Conservation (phyloP, 2,329 filamentous ascomycete genomes). For the Fusarium drepaniforme region DNA sequence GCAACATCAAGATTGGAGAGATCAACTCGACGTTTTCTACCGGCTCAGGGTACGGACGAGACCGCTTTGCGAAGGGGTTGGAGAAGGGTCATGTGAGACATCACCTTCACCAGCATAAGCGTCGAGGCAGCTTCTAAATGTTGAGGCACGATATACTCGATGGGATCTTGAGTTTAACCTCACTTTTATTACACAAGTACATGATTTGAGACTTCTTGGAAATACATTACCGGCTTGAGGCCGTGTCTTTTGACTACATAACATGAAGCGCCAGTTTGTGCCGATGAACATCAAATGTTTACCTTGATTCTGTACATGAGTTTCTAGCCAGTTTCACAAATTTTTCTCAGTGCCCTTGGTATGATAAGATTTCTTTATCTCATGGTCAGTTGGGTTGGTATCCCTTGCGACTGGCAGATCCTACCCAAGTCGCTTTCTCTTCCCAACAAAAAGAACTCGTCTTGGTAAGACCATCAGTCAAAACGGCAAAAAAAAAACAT, state of each 20-base stretch:
- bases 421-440: background rate
- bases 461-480: fast-evolving
- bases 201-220: background rate
- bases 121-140: background rate
- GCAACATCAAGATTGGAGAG: slow-evolving; percentile 71
- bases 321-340: background rate
- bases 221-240: background rate
- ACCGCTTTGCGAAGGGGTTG: background rate
- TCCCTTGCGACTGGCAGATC: background rate
- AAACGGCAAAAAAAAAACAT: background rate
- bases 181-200: background rate
- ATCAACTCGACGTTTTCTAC: slow-evolving; percentile 60
- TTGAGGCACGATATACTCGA: background rate
- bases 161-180: background rate
- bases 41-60: background rate
- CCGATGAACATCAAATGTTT: no score
- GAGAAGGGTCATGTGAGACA: slow-evolving; percentile 8
- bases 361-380: background rate
- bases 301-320: background rate
- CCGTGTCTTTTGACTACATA: background rate
- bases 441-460: background rate
- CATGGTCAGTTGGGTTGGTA: background rate
- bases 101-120: slow-evolving; percentile 13
- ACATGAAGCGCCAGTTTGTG: background rate
- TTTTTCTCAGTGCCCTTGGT: no score